Evolutionary conservation across 2,329 filamentous ascomycete species (phyloP), one percentile per base, ranked within the genome.

Genomic region (Epichloe brachyelytri): DNA sequence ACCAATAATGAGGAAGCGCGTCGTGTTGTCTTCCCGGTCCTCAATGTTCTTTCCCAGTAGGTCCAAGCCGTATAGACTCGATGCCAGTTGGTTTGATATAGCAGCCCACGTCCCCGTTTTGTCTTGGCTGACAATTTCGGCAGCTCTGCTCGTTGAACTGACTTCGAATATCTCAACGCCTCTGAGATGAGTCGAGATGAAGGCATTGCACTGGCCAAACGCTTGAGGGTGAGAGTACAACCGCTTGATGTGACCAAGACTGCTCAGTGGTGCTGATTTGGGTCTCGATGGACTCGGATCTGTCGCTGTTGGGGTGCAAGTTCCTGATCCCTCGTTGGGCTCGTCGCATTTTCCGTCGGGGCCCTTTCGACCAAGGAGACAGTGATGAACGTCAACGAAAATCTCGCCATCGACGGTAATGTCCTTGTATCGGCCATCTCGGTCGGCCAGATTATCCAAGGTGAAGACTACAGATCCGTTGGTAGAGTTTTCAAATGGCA

Each of bases 221-320:
- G 89, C 93, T 68, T 98, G 93, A 10, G 91, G 90, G 68, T 98
- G 93, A 22, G 88, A 93, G 71, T 95, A 95, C 40, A 98, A 68
- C 61, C 84, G 83, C 58, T 76, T 78, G 60, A 97, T 77, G 58
- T 84, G 75, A 51, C 70, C 67, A 55, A 90, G 67, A 55, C 71
- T 69, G 48, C 63, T 60, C 39, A 76, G 59, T 3, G 82, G 79
- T 55, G 68, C 68, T 39, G 71, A 65, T 55, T 67, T 67, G 26
- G 74, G 73, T 57, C 68, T 68, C n/a, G 60, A 59, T 15, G 72
- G 73, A 43, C 60, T 63, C 3, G 75, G 76, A 43, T 68, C 66
- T 17, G 63, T 64, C 14, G 64, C 65, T 10, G 75, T 78, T n/a
- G 76, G 74, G 6, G 77, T 78, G 54, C 66, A 71, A 43, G 71